These are phyloP conservation scores for Bacidia rubella DNA, from an alignment of 495 filamentous ascomycete species.

Conservation along the genomic window DNA sequence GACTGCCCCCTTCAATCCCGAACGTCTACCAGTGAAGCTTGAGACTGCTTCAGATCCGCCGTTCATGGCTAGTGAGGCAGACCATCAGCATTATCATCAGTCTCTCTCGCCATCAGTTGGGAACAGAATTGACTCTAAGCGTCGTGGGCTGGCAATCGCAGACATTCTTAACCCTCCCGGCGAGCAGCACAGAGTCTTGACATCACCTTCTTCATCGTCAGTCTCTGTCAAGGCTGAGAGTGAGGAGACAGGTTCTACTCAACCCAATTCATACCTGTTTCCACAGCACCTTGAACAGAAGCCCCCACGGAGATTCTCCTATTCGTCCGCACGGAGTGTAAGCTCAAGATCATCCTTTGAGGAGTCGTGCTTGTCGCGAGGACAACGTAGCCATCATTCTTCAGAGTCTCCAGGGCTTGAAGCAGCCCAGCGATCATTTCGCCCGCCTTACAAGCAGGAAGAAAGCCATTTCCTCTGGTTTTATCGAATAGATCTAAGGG, in stretches of 20 bases:
- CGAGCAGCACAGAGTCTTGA: background rate
- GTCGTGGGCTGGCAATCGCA: background rate
- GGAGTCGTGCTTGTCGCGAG: background rate
- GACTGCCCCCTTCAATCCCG: too few species aligned
- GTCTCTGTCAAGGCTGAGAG: background rate
- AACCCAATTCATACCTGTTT: background rate
- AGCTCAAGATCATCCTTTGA: background rate
- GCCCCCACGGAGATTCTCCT: background rate
- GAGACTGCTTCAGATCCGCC: too few species aligned
- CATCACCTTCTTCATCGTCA: background rate
- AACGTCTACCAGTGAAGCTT: too few species aligned
- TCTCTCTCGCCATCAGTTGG: background rate
- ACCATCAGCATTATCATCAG: background rate
- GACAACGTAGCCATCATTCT: background rate
- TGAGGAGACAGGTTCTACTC: background rate
- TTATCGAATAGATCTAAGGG: slow-evolving; percentile 1
- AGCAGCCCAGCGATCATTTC: background rate
- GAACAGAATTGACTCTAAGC: background rate
- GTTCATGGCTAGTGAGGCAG: background rate
- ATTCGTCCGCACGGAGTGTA: background rate
- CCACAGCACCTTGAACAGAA: background rate
- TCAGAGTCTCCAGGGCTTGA: background rate
- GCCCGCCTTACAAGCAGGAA: background rate
- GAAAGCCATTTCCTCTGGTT: slow-evolving; percentile 3
- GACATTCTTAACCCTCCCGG: background rate